Evolutionary conservation across 176 grass and related monocot species (phyloP).

Genomic region (Juncus effusus): DNA sequence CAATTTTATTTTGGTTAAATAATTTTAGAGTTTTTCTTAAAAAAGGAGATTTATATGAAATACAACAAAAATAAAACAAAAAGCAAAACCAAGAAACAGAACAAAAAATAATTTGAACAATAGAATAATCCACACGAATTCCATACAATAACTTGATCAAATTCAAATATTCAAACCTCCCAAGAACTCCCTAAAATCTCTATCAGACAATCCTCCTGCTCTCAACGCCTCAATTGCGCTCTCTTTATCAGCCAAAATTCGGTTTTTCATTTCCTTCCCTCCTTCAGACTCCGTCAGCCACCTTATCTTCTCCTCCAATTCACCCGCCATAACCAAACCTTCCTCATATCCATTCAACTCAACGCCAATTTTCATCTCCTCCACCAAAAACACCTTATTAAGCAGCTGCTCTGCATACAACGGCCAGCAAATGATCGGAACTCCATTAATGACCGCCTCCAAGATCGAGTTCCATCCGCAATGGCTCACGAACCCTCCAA

Average conservation of each 20-base stretch:
- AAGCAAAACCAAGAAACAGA: background rate
- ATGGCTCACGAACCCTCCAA: conserved; percentile 31
- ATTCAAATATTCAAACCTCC: background rate
- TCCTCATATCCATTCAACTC: conserved; percentile 13
- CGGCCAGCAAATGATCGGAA: conserved; percentile 24
- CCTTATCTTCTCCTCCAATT: conserved; percentile 27
- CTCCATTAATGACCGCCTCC: conserved; percentile 1
- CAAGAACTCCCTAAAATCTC: conserved; percentile 4
- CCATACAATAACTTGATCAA: background rate
- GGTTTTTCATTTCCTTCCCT: background rate
- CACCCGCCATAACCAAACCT: conserved; percentile 12
- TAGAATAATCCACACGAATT: no score
- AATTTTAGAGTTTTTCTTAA: no score
- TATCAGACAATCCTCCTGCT: conserved; percentile 7
- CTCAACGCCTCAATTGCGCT: conserved; percentile 12
- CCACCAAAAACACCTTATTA: conserved; percentile 13
- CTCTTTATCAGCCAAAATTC: background rate
- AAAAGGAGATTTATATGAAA: background rate
- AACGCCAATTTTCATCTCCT: conserved; percentile 20
- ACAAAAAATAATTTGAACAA: background rate
- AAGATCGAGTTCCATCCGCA: conserved; percentile 21
- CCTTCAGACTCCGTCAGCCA: conserved; percentile 28
- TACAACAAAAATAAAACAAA: background rate
- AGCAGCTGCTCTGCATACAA: conserved; percentile 30
- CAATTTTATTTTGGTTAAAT: no score